These are phyloP conservation scores for Phytophthora capsici DNA, from an alignment of 352 stramenopile species.

Conservation along the genomic window DNA sequence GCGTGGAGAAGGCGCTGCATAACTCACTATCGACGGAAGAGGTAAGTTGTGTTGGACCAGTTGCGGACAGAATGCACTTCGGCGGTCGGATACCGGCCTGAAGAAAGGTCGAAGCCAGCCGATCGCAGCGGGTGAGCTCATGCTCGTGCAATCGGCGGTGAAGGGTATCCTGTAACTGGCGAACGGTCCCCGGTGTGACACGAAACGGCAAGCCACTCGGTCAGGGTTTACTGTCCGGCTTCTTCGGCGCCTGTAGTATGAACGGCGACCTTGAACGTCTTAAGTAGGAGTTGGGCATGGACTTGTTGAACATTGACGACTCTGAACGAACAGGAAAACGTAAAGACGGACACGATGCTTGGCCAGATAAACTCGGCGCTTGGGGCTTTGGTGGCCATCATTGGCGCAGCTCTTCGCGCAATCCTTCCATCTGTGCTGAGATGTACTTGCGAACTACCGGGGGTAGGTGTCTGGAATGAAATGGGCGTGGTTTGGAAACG, in stretches of 20 bases:
- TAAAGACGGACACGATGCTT: background rate
- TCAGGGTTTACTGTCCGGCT: background rate
- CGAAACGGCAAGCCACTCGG: background rate
- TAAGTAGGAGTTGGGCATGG: background rate
- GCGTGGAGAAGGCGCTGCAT: background rate
- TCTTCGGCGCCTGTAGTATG: background rate
- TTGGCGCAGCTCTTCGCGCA: background rate
- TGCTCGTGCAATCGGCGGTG: slow-evolving; percentile 2
- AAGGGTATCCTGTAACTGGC: background rate
- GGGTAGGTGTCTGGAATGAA: slow-evolving; percentile 1
- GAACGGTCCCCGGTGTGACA: background rate
- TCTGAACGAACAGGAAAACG: background rate
- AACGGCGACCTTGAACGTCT: background rate
- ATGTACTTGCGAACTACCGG: slow-evolving; percentile 6
- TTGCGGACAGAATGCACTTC: background rate
- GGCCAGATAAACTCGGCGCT: background rate
- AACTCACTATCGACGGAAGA: background rate
- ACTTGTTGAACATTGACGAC: background rate
- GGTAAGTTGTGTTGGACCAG: background rate
- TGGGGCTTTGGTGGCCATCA: background rate
- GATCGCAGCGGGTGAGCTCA: background rate
- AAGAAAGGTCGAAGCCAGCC: background rate
- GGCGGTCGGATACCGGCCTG: background rate
- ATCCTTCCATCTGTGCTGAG: background rate
- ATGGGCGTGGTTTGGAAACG: slow-evolving; percentile 7